Conservation (phyloP, 768 basidiomycete species). For the Tylopilus subfusipes region DNA sequence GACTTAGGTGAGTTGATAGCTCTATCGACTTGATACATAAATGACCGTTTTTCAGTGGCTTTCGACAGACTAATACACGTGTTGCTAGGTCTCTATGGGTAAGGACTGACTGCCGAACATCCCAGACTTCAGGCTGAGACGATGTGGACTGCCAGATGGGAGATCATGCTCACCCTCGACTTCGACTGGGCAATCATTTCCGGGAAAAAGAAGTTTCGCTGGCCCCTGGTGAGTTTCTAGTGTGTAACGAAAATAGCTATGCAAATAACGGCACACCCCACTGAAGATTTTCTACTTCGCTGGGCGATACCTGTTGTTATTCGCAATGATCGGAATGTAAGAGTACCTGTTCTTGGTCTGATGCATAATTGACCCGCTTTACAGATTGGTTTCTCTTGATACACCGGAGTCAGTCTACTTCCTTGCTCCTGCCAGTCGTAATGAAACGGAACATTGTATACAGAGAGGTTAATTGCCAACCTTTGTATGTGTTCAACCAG, state of each 20-base stretch:
- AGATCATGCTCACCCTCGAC: constrained; percentile 38
- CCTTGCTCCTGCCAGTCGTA: neutral
- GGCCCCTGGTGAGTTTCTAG: constrained; percentile 42
- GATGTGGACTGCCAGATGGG: constrained; percentile 35
- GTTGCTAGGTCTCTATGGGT: constrained; percentile 46
- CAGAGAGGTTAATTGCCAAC: constrained; percentile 43
- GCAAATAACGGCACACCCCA: neutral
- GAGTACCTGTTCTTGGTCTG: constrained; percentile 3
- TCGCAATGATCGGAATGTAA: constrained; percentile 47
- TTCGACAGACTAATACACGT: constrained; percentile 42
- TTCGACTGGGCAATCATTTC: constrained; percentile 42
- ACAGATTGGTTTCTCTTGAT: constrained; percentile 36
- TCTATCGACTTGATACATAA: neutral
- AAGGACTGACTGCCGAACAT: constrained; percentile 11
- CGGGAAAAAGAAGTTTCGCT: constrained; percentile 42
- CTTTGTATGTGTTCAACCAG: constrained; percentile 47
- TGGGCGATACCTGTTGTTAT: constrained; percentile 42
- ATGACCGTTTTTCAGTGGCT: constrained; percentile 24
- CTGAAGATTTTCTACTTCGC: constrained; percentile 43
- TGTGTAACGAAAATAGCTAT: neutral
- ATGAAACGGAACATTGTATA: neutral
- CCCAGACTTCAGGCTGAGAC: neutral
- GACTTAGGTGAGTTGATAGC: constrained; percentile 34
- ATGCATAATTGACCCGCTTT: neutral
- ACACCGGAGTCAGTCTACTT: constrained; percentile 22